Evolutionary conservation across 2,329 filamentous ascomycete genomes (phyloP).

Genomic region (Aspergillus latus): DNA sequence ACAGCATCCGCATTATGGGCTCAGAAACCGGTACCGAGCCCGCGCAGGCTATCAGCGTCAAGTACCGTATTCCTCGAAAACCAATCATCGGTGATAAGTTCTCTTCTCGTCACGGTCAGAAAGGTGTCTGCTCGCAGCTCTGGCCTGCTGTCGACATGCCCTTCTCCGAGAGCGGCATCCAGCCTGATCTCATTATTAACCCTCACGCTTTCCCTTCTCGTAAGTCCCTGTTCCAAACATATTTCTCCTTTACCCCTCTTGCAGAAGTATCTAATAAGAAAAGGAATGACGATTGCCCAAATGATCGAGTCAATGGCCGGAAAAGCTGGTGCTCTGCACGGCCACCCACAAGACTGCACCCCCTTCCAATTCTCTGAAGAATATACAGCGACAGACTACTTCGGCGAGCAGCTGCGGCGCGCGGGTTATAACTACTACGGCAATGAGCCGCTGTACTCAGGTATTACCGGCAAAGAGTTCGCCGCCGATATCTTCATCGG

Average conservation of each 20-base stretch:
- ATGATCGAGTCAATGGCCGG: conserved; percentile 96
- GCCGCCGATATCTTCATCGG: conserved; percentile 95
- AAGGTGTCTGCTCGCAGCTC: conserved; percentile 94
- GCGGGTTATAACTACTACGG: conserved; percentile 98
- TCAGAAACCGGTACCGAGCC: conserved; percentile 80
- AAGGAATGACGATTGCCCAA: conserved; percentile 95
- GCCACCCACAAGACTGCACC: conserved; percentile 91
- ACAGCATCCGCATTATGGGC: conserved; percentile 89
- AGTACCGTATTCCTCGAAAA: conserved; percentile 84
- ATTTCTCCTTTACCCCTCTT: neutral
- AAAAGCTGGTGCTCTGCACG: conserved; percentile 90
- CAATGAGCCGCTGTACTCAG: conserved; percentile 98
- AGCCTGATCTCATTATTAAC: conserved; percentile 98
- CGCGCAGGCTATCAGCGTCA: conserved; percentile 84
- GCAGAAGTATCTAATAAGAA: conserved; percentile 7
- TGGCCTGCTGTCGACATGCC: conserved; percentile 95
- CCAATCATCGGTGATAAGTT: conserved; percentile 98
- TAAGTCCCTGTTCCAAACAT: conserved; percentile 24
- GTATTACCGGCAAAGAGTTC: conserved; percentile 92
- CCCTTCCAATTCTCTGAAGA: conserved; percentile 94
- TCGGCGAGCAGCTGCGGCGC: conserved; percentile 90
- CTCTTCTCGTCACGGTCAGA: conserved; percentile 96
- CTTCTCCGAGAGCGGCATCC: conserved; percentile 93
- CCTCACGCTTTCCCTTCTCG: conserved; percentile 98
- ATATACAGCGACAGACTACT: conserved; percentile 88